phyloP scores from a whole-genome alignment of 148 eudicot species.

The Tetragonia tetragonoides region DNA sequence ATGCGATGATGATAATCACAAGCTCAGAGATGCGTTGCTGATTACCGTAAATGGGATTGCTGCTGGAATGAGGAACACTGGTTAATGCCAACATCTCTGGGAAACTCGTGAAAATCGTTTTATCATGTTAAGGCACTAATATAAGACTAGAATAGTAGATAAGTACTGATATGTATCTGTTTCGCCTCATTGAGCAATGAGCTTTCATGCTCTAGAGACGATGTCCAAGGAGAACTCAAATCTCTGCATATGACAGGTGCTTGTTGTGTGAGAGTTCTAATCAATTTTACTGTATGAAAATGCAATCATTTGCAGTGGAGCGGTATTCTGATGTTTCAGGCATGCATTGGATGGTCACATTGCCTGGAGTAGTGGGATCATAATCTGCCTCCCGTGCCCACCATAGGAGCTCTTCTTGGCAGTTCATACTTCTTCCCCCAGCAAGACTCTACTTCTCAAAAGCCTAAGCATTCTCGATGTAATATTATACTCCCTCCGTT shows the following conservation, averaged over 20 bases:
- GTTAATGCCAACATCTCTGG: conserved; percentile 30
- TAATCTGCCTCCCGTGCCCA: no score
- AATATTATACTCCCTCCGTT: no score
- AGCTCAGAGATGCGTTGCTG: conserved; percentile 80
- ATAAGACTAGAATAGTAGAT: background rate
- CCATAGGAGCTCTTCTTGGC: no score
- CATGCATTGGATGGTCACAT: background rate
- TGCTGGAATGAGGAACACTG: conserved; percentile 97
- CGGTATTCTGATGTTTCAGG: background rate
- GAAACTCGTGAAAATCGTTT: background rate
- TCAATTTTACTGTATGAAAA: background rate
- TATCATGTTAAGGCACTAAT: background rate
- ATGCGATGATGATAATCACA: conserved; percentile 54
- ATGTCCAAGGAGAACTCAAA: background rate
- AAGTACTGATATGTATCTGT: background rate
- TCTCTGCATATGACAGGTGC: background rate
- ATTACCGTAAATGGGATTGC: conserved; percentile 90
- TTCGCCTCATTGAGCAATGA: background rate
- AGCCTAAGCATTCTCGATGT: no score
- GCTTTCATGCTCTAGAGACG: background rate
- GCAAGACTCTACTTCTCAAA: no score
- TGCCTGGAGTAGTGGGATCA: no score
- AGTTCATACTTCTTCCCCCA: no score
- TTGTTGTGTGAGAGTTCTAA: background rate
- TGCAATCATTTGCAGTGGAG: background rate